Base-by-base conservation (phyloP, 1,284 basidiomycete genomes). In the Erythrobasidium hasegawianum region DNA sequence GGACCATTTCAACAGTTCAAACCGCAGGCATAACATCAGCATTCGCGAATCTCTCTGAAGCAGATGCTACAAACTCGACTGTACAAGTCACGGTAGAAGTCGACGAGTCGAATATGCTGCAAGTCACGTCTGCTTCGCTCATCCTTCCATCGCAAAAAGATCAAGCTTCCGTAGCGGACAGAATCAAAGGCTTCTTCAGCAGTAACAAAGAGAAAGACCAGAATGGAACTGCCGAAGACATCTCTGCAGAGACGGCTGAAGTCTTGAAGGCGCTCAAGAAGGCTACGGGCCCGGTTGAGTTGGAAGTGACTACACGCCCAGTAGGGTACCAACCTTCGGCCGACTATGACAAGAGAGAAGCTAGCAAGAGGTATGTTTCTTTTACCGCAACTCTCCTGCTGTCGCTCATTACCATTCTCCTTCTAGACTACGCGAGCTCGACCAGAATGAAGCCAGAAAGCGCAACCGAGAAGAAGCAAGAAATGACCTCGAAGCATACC, bases 401-500 rank as follows among this genome's bases (percentile, higher is more conserved):
- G n/a, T n/a, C n/a, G n/a, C n/a, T n/a, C n/a, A n/a, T n/a, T n/a
- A 2, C 9, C 3, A 16, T 7, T 7, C 4, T 20, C 45, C 9
- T 43, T 18, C 14, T 66, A 94, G 92, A 74, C 81, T 96, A 26
- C 82, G 85, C n/a, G 83, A 85, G 2, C 81, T 97, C 69, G 87
- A 94, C 69, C 78, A 81, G 10, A 87, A 88, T 60, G 93, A 97
- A 77, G 79, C 81, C 0, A 83, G 86, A 18, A 92, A 91, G 75
- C 82, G 81, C 27, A 84, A 85, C 58, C 85, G 86, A 56, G 95
- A 95, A 75, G 95, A 97, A 77, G 90, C 91, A 1, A 84, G 87
- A 62, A 99, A 99, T 79, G 82, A 84, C 27, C 85, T 99, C 64
- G 96, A 99, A 78, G 84, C 87, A 26, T 95, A 94, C 77, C 79